Conservation (phyloP, 345 rosid genomes). For the Salix suchowensis region DNA sequence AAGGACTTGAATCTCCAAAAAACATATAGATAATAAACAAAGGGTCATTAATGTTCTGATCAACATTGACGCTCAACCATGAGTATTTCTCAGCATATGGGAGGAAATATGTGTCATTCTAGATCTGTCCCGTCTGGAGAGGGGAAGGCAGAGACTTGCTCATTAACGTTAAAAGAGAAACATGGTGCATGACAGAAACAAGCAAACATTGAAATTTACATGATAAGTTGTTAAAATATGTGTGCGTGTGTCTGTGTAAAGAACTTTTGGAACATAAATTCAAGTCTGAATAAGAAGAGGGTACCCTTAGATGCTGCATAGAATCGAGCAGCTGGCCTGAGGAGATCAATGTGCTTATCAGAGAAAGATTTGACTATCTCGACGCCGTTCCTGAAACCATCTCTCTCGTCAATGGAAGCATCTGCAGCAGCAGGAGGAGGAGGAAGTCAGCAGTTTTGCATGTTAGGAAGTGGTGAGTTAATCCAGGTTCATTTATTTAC, state of each 20-base stretch:
- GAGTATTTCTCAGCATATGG: not conserved
- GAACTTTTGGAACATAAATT: constrained; percentile 3
- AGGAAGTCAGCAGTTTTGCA: no score
- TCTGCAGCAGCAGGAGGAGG: constrained; percentile 23
- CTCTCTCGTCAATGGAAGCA: constrained; percentile 29
- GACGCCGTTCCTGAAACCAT: constrained; percentile 36
- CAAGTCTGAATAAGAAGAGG: not conserved
- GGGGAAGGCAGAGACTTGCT: not conserved
- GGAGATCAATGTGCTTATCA: constrained; percentile 64
- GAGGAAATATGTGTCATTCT: not conserved
- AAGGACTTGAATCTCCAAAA: not conserved
- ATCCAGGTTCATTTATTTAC: no score
- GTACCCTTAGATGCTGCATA: constrained; percentile 53
- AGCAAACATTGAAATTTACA: not conserved
- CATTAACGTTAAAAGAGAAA: not conserved
- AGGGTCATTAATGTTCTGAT: not conserved
- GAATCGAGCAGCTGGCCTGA: constrained; percentile 64
- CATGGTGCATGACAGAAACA: not conserved
- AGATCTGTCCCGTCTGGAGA: not conserved
- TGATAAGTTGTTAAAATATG: not conserved
- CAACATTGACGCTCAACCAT: not conserved
- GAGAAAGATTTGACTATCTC: constrained; percentile 52
- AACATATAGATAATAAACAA: no score
- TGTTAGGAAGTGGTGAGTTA: no score
- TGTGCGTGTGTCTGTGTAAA: not conserved